Base-by-base conservation (phyloP, 2,329 filamentous ascomycete genomes). In the Phialophora tarda region DNA sequence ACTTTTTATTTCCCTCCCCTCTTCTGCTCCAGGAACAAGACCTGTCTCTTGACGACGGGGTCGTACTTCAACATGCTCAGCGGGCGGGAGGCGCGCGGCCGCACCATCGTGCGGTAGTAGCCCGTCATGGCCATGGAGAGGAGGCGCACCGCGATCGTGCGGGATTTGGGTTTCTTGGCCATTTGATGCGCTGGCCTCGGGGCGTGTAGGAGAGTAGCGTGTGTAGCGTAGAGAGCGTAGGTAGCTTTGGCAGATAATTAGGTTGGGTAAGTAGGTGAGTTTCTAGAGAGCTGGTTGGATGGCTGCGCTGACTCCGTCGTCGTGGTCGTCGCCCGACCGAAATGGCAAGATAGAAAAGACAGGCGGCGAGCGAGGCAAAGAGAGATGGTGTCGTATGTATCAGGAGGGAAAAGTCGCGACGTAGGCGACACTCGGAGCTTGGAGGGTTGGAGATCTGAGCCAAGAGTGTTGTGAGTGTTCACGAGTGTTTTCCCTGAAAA, bases 61-160 rank as follows among this genome's bases (percentile, higher is more conserved):
- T 99, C 95, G 81, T 99, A 99, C 84, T 99, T 99, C 74, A 99
- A 83, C 92, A 99, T 95, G 82, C 93, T 96, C 81, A 99, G 86
- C 64, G 96, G 93, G 53, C 90, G 85, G 69, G 93, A 85, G 32
- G 87, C 86, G 73, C 95, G 89, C 12, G 93, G 93, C 66, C 96
- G 89, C 73, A 90, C 85, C 79, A 96, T 88, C 62, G 92, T 96
- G 80, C 94, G 93, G 85, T 94, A 99, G 86, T 93, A 99, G 76
- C 95, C 95, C 28, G 95, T 99, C 90, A 97, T 90, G 78, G 95
- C 95, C 95, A 99, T 99, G 71, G 93, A 97, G 78, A 99, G 84
- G 73, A 99, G 90, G 78, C 95, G 93, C 79, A 97, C 94, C 77
- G 91, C 87, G 78, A 99, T 89, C 72, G 94, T 90, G 78, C 96